Evolutionary conservation across 2,329 filamentous ascomycete genomes (phyloP), one percentile per base, ranked within the genome.

Genomic region (Trichoderma sp.): DNA sequence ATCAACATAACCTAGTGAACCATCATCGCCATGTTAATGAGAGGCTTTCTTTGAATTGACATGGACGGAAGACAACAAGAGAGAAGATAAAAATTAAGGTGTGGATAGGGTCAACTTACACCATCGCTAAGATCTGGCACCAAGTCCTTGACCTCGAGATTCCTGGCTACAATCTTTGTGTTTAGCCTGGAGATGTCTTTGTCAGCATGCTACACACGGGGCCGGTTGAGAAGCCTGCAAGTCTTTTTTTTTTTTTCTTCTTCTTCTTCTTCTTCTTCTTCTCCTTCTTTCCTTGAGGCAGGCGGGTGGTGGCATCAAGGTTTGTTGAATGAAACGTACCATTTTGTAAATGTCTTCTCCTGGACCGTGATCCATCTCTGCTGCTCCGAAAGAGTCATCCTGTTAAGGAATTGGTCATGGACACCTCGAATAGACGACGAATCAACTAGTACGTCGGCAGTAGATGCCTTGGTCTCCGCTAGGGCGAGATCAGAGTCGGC

Each of bases 291-390:
- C 15, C 48, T 25, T 54, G 52, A 19, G 29, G 27, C n/a, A 54
- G 29, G 52, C 32, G 29, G 29, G n/a, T 10, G n/a, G 52, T 12
- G 19, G 19, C n/a, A 12, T 4, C 42, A 22, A 22, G 8, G 5
- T 10, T 58, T 25, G 15, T 34, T 27, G n/a, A 42, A 60, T 34
- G 27, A 57, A 25, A 39, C 73, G 53, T 75, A 82, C 81, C 95
- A 99, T 92, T 98, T 99, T 69, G 94, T 97, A 81, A 99, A 99
- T 32, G 95, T 99, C 87, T 98, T 99, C 80, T 98, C 91, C 84
- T 98, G 94, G 81, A 97, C 93, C 77, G 84, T 89, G 74, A 90
- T 86, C 88, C 88, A 90, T 78, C 85, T 83, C 78, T 89, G 86
- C 80, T 90, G 86, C 77, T 88, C 86, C 72, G 84, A 80, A 78